Evolutionary conservation across 2,329 filamentous ascomycete genomes (phyloP).

Genomic region (Aspergillus nomiae): DNA sequence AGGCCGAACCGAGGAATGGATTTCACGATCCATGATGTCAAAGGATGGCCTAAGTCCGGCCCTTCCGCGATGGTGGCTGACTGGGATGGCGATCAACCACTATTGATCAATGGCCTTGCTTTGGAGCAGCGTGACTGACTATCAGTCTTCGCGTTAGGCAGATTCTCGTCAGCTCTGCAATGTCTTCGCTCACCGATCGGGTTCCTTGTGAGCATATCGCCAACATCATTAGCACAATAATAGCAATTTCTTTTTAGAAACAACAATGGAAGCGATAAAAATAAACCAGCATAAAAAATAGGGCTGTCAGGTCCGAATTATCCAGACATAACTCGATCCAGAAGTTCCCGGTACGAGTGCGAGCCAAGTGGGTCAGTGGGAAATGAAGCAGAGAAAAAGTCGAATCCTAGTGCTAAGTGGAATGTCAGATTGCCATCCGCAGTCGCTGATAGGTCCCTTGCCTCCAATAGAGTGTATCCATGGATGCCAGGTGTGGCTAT

Average conservation of each 20-base stretch:
- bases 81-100: not conserved
- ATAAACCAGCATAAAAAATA: too few species aligned
- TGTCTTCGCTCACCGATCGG: not conserved
- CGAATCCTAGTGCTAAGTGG: not conserved
- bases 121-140: not conserved
- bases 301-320: not conserved
- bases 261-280: too few species aligned
- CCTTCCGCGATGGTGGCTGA: slow-evolving; percentile 6
- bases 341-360: not conserved
- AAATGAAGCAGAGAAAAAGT: slow-evolving; percentile 1
- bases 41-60: slow-evolving; percentile 1
- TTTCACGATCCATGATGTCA: slow-evolving; percentile 13
- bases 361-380: slow-evolving; percentile 4
- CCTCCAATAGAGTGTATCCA: not conserved
- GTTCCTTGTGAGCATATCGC: not conserved
- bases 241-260: too few species aligned
- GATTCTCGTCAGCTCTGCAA: not conserved
- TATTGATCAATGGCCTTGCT: not conserved
- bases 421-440: not conserved
- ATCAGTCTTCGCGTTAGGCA: not conserved
- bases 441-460: not conserved
- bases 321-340: not conserved
- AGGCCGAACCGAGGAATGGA: slow-evolving; percentile 1
- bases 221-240: too few species aligned
- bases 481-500: not conserved